Evolutionary conservation across 768 basidiomycete genomes (phyloP).

Genomic region (Mycena belliarum): DNA sequence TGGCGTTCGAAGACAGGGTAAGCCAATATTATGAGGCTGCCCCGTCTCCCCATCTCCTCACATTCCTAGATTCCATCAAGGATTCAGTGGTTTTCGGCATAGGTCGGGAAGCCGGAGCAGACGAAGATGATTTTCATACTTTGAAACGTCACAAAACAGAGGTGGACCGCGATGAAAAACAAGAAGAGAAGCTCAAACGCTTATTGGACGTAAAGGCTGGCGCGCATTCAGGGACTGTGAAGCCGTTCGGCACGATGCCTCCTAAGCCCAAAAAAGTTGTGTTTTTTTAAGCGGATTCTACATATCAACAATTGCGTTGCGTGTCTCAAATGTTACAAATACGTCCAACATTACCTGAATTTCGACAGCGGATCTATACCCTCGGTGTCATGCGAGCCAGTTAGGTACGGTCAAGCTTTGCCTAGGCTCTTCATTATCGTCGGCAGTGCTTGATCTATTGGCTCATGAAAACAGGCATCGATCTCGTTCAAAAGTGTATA

Average conservation of each 20-base stretch:
- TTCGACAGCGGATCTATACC: too few species aligned
- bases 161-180: constrained; percentile 61
- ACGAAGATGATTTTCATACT: constrained; percentile 93
- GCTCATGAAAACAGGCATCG: too few species aligned
- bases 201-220: constrained; percentile 45
- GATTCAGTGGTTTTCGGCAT: constrained; percentile 42
- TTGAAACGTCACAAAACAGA: constrained; percentile 66
- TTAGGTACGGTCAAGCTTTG: neutral
- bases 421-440: neutral
- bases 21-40: neutral
- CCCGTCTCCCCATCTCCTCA: neutral
- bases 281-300: constrained; percentile 33
- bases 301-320: too few species aligned
- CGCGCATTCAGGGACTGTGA: constrained; percentile 41
- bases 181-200: constrained; percentile 43
- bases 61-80: constrained; percentile 36
- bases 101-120: constrained; percentile 68
- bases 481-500: too few species aligned
- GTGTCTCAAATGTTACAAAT: too few species aligned
- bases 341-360: neutral
- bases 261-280: constrained; percentile 47
- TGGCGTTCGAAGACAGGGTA: constrained; percentile 60
- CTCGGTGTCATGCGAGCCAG: neutral
- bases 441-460: neutral
- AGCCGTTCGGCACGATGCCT: constrained; percentile 32